These are phyloP conservation scores for Phylloboletellus chloephorus DNA, from an alignment of 1,284 basidiomycete genomes.

Conservation along the genomic window DNA sequence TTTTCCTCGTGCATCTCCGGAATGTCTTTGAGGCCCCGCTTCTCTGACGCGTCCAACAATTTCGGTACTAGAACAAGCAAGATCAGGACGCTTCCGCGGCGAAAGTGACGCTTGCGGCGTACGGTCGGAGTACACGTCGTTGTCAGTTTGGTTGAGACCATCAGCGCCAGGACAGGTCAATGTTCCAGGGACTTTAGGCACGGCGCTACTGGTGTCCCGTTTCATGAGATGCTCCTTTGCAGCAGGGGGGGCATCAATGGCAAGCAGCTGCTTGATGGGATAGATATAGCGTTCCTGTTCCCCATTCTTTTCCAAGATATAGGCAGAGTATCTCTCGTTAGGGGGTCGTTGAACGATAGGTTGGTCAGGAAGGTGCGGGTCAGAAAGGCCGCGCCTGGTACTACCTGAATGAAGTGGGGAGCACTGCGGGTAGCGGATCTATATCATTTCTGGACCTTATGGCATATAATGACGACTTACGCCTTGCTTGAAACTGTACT, in stretches of 20 bases:
- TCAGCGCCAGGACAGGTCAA: neutral
- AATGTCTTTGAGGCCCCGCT: too few relatives aligned
- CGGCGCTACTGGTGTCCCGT: neutral
- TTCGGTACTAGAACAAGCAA: neutral
- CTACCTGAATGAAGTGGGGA: neutral
- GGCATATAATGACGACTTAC: neutral
- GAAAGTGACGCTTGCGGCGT: neutral
- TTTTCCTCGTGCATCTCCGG: too few relatives aligned
- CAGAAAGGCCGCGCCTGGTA: neutral
- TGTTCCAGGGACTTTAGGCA: neutral
- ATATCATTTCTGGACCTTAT: neutral
- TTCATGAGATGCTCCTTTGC: neutral
- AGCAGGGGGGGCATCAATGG: neutral
- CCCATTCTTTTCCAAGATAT: constrained; percentile 1
- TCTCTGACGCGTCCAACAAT: neutral
- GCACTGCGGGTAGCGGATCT: neutral
- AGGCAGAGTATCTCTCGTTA: neutral
- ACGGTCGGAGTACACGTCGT: neutral
- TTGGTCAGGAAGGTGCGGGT: neutral
- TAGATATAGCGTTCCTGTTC: constrained; percentile 1
- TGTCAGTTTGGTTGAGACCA: neutral
- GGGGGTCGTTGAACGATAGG: neutral
- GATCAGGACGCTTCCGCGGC: neutral
- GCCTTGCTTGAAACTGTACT: neutral
- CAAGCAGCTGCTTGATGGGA: neutral